Evolutionary conservation across 371 early-diverging fungal species (phyloP).

Genomic region (Rhizomucor miehei): DNA sequence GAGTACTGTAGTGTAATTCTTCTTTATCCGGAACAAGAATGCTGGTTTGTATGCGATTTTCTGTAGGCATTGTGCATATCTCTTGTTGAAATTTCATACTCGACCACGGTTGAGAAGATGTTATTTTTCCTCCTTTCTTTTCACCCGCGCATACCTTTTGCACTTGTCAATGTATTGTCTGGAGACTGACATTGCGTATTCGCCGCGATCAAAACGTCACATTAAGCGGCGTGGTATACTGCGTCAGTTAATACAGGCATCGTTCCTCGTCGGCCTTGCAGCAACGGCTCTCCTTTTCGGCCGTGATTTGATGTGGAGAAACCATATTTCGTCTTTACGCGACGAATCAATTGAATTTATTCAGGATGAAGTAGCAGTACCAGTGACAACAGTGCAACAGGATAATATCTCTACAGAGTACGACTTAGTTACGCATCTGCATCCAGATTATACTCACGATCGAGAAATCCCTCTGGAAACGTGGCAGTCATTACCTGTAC

Average conservation of each 20-base stretch:
- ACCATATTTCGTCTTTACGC: constrained; percentile 6
- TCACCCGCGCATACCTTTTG: neutral
- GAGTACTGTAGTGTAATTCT: neutral
- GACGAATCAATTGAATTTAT: constrained; percentile 8
- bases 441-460: constrained; percentile 10
- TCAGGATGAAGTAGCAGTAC: neutral
- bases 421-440: constrained; percentile 5
- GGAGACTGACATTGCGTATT: constrained; percentile 3
- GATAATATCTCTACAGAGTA: neutral
- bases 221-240: constrained; percentile 10
- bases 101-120: neutral
- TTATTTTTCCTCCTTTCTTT: constrained; percentile 3
- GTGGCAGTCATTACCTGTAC: constrained; percentile 20
- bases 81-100: constrained; percentile 3
- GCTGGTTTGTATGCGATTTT: neutral
- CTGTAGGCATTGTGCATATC: neutral
- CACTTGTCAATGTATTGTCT: constrained; percentile 8
- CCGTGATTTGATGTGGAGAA: constrained; percentile 6
- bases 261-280: constrained; percentile 1
- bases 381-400: neutral
- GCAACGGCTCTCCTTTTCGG: constrained; percentile 7
- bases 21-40: neutral
- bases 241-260: constrained; percentile 9
- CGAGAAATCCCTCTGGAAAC: constrained; percentile 6
- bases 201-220: constrained; percentile 6